Percentiles rank a stretch among this genome's conserved stretches.
Evolutionary conservation across 768 basidiomycete species (phyloP).

Genomic region (Hortiboletus flavorubellus): DNA sequence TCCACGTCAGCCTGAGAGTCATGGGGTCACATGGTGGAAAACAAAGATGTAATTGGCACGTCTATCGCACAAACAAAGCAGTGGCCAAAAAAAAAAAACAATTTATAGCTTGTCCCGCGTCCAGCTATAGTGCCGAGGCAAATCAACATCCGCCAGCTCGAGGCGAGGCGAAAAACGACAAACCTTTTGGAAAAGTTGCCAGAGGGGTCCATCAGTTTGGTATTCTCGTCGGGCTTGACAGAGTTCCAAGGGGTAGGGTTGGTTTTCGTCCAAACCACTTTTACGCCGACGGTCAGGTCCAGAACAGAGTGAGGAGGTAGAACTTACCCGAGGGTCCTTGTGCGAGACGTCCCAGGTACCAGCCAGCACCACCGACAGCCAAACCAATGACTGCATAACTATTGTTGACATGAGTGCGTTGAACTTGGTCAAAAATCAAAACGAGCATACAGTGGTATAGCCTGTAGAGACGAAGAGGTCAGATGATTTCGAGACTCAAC

Average conservation of each 20-base stretch:
- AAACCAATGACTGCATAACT: constrained; percentile 51
- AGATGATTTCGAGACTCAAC: not conserved
- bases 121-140: constrained; percentile 49
- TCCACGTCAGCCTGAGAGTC: not conserved
- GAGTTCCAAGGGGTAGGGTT: constrained; percentile 92
- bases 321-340: constrained; percentile 48
- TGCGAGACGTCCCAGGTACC: constrained; percentile 68
- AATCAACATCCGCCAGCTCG: not conserved
- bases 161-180: constrained; percentile 1
- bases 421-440: constrained; percentile 4
- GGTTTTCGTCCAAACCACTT: constrained; percentile 58
- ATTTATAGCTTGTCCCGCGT: constrained; percentile 65
- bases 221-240: constrained; percentile 70
- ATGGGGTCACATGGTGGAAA: constrained; percentile 7
- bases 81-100: constrained; percentile 1
- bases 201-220: constrained; percentile 65
- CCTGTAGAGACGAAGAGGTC: constrained; percentile 29
- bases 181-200: constrained; percentile 72
- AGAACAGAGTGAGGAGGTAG: not conserved
- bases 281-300: not conserved
- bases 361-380: constrained; percentile 54
- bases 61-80: constrained; percentile 16
- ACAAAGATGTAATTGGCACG: constrained; percentile 18
- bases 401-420: constrained; percentile 10
- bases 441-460: constrained; percentile 45